Conservation (phyloP, 768 basidiomycete species). For the Boletus bicolor region DNA sequence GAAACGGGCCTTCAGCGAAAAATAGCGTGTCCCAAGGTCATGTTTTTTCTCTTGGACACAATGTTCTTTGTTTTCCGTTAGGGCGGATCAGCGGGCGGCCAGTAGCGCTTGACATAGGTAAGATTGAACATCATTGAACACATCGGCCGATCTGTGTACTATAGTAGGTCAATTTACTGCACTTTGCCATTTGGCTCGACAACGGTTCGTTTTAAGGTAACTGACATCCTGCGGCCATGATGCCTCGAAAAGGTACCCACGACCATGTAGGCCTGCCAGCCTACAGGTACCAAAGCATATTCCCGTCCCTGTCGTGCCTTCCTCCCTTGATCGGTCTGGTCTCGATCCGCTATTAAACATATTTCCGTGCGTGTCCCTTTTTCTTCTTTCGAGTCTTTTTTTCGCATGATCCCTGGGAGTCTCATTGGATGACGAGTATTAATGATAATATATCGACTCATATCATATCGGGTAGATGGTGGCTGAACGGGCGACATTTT, state of each 20-base stretch:
- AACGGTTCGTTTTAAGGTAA: conserved; percentile 2
- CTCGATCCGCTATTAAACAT: neutral
- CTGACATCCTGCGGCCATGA: neutral
- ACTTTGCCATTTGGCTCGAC: neutral
- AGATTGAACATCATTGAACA: no score
- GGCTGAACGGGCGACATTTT: neutral
- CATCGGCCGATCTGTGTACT: neutral
- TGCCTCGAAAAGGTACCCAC: neutral
- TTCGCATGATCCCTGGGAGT: neutral
- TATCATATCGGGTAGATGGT: neutral
- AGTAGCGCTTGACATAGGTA: no score
- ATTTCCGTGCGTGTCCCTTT: neutral
- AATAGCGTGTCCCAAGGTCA: neutral
- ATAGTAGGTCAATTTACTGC: neutral
- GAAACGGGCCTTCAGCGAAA: neutral
- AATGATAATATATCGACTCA: neutral
- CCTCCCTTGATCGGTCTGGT: neutral
- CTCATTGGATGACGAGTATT: neutral
- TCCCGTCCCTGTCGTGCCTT: neutral
- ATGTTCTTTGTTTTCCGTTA: neutral
- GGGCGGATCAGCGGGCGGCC: no score
- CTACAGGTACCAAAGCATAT: neutral
- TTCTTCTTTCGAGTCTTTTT: neutral
- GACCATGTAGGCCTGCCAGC: neutral
- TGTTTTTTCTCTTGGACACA: neutral